phyloP scores from a whole-genome alignment of 2,329 filamentous ascomycete species.

The Penicillium sp. region DNA sequence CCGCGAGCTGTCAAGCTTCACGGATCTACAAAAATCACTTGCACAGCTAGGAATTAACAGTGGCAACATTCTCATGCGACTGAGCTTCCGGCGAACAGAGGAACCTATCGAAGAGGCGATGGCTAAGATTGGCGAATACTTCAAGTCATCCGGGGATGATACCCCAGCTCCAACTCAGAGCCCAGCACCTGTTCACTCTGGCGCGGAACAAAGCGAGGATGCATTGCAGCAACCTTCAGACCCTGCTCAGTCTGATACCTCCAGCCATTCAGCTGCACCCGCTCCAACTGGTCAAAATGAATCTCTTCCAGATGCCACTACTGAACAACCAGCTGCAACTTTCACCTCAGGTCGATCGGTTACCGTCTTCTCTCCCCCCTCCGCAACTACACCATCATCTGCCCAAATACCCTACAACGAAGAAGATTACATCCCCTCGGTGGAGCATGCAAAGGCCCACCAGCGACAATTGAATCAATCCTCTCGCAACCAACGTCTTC shows the following conservation, averaged over 20 bases:
- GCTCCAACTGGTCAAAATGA: conserved; percentile 17
- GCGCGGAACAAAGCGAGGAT: conserved; percentile 5
- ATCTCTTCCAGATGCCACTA: conserved; percentile 12
- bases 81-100: conserved; percentile 76
- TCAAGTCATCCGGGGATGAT: conserved; percentile 56
- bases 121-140: conserved; percentile 76
- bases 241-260: conserved; percentile 11
- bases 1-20: conserved; percentile 74
- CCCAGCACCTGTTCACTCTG: conserved; percentile 9
- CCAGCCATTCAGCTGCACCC: conserved; percentile 2
- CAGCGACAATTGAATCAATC: conserved; percentile 74
- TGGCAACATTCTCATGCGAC: conserved; percentile 76
- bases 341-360: conserved; percentile 55
- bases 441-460: conserved; percentile 83
- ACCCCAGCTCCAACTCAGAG: conserved; percentile 26
- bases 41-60: conserved; percentile 85
- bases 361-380: conserved; percentile 77
- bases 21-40: conserved; percentile 85
- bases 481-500: conserved; percentile 77
- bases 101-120: conserved; percentile 84
- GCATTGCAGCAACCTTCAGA: conserved; percentile 15
- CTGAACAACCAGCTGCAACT: conserved; percentile 27
- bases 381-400: conserved; percentile 73
- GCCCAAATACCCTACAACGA: conserved; percentile 70
- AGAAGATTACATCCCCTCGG: conserved; percentile 76